A percentile compares a stretch with the other conserved stretches of the same genome.
These are phyloP conservation scores for Skeletonema grethae DNA, from an alignment of 108 stramenopile genomes.

Conservation along the genomic window DNA sequence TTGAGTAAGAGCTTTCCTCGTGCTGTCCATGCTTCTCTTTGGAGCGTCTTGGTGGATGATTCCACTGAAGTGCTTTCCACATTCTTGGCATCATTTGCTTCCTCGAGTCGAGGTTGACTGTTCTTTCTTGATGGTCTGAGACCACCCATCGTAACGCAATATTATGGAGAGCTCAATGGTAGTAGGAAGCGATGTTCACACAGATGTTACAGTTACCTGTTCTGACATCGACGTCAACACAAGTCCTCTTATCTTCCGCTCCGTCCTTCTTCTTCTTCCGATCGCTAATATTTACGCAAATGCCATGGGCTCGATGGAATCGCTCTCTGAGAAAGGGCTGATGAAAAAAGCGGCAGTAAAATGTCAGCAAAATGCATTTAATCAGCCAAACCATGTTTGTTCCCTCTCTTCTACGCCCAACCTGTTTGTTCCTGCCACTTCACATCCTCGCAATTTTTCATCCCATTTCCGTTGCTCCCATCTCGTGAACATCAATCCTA, in stretches of 20 bases:
- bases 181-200: not conserved
- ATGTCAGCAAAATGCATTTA: not conserved
- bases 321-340: too few relatives aligned
- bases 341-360: not conserved
- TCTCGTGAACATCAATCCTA: not conserved
- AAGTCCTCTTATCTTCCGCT: too few relatives aligned
- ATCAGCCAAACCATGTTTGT: not conserved
- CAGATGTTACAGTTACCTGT: too few relatives aligned
- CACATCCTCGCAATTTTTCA: too few relatives aligned
- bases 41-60: not conserved
- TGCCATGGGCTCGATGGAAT: too few relatives aligned
- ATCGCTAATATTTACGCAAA: too few relatives aligned
- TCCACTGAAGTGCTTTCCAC: not conserved
- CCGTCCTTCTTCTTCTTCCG: too few relatives aligned
- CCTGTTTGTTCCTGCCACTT: not conserved
- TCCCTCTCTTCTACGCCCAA: not conserved
- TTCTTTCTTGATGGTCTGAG: conserved; percentile 18
- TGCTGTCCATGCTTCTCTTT: conserved; percentile 46
- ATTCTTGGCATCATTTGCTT: not conserved
- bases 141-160: too few relatives aligned
- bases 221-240: too few relatives aligned
- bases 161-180: not conserved
- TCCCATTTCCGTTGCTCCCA: not conserved
- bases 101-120: not conserved
- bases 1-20: conserved; percentile 37